phyloP scores from a whole-genome alignment of 805 yeast genomes.

The Myxozyma vanderwaltii region DNA sequence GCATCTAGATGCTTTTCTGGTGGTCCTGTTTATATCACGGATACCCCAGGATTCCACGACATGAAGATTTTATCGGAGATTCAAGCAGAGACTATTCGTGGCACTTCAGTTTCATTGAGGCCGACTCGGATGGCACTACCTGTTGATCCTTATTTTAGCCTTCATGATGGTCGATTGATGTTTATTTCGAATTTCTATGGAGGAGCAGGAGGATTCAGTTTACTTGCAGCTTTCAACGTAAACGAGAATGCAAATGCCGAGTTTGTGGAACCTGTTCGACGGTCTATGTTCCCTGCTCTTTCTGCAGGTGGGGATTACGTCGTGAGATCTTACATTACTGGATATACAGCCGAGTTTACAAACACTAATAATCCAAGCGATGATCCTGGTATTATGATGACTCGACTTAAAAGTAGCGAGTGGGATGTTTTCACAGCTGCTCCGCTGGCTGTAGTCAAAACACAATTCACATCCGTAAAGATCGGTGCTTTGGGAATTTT shows the following conservation, averaged over 20 bases:
- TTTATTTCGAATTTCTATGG: slow-evolving; percentile 27
- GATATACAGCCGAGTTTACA: slow-evolving; percentile 21
- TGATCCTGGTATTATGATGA: slow-evolving; percentile 22
- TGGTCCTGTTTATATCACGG: slow-evolving; percentile 41
- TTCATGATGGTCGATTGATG: slow-evolving; percentile 18
- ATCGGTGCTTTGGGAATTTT: slow-evolving; percentile 30
- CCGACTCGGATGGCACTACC: slow-evolving; percentile 28
- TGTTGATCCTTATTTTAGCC: slow-evolving; percentile 29
- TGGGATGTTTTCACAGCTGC: slow-evolving; percentile 34
- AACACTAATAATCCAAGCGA: background rate
- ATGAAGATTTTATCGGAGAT: slow-evolving; percentile 21
- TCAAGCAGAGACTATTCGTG: slow-evolving; percentile 29
- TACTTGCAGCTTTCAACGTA: slow-evolving; percentile 30
- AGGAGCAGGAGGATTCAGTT: slow-evolving; percentile 32
- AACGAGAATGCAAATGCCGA: slow-evolving; percentile 9
- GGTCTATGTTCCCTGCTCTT: slow-evolving; percentile 27
- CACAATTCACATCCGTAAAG: slow-evolving; percentile 10
- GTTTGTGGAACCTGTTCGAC: slow-evolving; percentile 16
- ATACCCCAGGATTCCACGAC: slow-evolving; percentile 36
- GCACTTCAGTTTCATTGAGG: slow-evolving; percentile 21
- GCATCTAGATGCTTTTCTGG: slow-evolving; percentile 40
- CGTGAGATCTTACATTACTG: slow-evolving; percentile 25
- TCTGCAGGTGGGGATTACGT: slow-evolving; percentile 23
- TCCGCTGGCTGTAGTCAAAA: slow-evolving; percentile 27
- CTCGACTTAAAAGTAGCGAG: slow-evolving; percentile 17